Evolutionary conservation across 345 rosid species (phyloP).

Genomic region (Lepidium didymum): DNA sequence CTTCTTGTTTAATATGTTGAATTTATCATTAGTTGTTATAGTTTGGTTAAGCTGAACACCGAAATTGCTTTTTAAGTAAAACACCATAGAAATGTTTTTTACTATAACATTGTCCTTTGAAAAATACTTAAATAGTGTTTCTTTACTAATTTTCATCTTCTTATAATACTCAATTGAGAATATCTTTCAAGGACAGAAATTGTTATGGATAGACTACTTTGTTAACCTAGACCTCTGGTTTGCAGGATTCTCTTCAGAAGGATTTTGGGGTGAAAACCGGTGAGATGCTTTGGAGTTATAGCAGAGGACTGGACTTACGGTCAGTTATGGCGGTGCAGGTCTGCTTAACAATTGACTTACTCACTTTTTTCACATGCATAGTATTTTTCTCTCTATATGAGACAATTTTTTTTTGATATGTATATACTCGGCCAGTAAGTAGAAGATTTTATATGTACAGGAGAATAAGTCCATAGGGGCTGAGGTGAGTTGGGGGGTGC

Average conservation of each 20-base stretch:
- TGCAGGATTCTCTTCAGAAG: slow-evolving; percentile 70
- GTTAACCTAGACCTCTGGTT: slow-evolving; percentile 2
- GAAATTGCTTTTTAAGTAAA: neutral
- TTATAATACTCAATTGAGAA: neutral
- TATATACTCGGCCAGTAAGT: neutral
- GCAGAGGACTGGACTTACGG: slow-evolving; percentile 83
- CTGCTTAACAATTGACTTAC: slow-evolving; percentile 11
- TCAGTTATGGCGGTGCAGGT: slow-evolving; percentile 76
- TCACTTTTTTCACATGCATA: neutral
- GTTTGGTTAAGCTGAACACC: neutral
- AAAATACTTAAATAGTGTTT: neutral
- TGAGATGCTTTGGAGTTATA: slow-evolving; percentile 92
- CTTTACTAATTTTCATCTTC: neutral
- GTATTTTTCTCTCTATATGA: neutral
- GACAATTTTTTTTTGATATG: neutral
- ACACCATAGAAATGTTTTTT: neutral
- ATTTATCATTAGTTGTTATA: neutral
- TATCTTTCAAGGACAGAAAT: neutral
- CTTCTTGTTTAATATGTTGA: neutral
- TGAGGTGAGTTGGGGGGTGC: slow-evolving; percentile 96
- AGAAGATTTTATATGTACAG: slow-evolving; percentile 38
- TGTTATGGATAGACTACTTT: neutral
- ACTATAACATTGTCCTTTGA: neutral
- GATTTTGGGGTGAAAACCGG: slow-evolving; percentile 89
- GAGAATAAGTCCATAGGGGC: slow-evolving; percentile 92